A percentile compares a stretch with the other conserved stretches of the same genome.
phyloP scores from a whole-genome alignment of 352 stramenopile species.

The Globisporangium viniferum region DNA sequence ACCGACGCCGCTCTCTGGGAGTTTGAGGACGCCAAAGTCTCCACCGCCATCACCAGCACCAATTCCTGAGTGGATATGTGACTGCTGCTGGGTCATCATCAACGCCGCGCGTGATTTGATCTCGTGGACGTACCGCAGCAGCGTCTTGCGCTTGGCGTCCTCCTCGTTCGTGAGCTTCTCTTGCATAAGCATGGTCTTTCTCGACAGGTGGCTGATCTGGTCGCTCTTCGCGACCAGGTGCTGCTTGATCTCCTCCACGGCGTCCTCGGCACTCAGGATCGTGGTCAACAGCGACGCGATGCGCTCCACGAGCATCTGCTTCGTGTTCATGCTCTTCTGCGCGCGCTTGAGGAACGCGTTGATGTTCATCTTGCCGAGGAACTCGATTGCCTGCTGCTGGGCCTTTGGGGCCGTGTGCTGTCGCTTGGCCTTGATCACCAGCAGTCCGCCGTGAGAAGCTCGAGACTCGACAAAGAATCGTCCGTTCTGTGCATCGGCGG shows the following conservation, averaged over 20 bases:
- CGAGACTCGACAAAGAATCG: slow-evolving; percentile 88
- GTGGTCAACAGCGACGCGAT: slow-evolving; percentile 81
- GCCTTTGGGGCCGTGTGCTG: slow-evolving; percentile 57
- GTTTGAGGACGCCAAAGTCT: slow-evolving; percentile 49
- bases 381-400: slow-evolving; percentile 71
- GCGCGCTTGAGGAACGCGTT: slow-evolving; percentile 94
- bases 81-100: slow-evolving; percentile 13
- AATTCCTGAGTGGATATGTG: slow-evolving; percentile 8
- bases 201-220: slow-evolving; percentile 74
- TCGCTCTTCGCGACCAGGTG: slow-evolving; percentile 61
- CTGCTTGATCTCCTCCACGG: slow-evolving; percentile 43
- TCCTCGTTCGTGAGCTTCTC: slow-evolving; percentile 88
- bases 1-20: slow-evolving; percentile 88
- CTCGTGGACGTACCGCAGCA: slow-evolving; percentile 93
- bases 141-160: slow-evolving; percentile 94
- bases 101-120: slow-evolving; percentile 79
- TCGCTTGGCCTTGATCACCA: slow-evolving; percentile 91
- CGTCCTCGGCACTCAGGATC: slow-evolving; percentile 76
- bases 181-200: slow-evolving; percentile 76
- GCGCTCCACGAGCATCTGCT: slow-evolving; percentile 90
- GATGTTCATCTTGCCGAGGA: slow-evolving; percentile 87
- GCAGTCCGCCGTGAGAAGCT: slow-evolving; percentile 73
- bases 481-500: slow-evolving; percentile 49
- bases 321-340: slow-evolving; percentile 91
- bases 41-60: slow-evolving; percentile 11